Percentiles rank a stretch among this genome's conserved stretches.
Evolutionary conservation across 805 yeast species (phyloP).

Genomic region (Barnettozyma salicaria): DNA sequence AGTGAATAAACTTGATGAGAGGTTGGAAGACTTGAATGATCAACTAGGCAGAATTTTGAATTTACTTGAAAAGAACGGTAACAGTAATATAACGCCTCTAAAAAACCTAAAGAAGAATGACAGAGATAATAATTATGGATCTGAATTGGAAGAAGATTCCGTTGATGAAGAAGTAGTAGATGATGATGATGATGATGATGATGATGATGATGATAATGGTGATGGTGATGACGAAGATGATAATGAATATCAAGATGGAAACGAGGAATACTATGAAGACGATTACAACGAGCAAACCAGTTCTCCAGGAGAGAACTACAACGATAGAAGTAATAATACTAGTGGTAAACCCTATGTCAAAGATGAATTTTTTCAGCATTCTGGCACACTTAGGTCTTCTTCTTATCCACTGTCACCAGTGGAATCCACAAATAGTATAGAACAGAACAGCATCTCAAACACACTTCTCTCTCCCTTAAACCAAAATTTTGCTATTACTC

Average conservation of each 20-base stretch:
- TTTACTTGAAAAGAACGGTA: constrained; percentile 9
- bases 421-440: constrained; percentile 4
- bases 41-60: constrained; percentile 13
- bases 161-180: neutral
- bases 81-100: neutral
- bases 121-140: neutral
- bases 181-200: neutral
- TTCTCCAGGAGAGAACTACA: neutral
- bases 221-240: constrained; percentile 1
- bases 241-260: constrained; percentile 1
- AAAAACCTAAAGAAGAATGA: neutral
- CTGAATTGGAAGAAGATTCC: constrained; percentile 1
- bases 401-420: constrained; percentile 8
- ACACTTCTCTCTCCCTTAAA: neutral
- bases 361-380: no score
- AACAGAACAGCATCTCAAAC: neutral
- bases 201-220: neutral
- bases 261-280: neutral
- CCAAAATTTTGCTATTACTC: neutral
- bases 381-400: neutral
- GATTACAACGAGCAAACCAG: neutral
- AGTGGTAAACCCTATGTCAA: neutral
- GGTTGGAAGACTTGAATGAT: constrained; percentile 12
- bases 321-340: neutral
- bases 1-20: constrained; percentile 17